These are phyloP conservation scores for Coemansia sp. DNA, from an alignment of 192 early-diverging fungal species.

Conservation along the genomic window DNA sequence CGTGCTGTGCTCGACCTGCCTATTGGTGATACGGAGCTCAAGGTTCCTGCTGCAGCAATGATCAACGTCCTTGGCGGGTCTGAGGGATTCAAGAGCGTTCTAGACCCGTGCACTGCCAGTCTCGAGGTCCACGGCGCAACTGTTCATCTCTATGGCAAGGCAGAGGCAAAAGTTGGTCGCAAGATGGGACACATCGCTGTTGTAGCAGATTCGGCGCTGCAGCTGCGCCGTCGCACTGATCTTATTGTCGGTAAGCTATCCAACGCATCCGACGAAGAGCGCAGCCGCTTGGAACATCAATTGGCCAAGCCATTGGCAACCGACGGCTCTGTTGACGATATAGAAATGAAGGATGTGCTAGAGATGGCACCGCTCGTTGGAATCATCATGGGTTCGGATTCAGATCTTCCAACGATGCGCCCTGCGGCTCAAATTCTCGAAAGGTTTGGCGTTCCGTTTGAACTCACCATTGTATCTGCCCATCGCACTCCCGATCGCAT, in stretches of 20 bases:
- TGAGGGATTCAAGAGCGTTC: slow-evolving; percentile 61
- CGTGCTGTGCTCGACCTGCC: slow-evolving; percentile 91
- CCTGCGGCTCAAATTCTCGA: slow-evolving; percentile 87
- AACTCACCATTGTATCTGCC: slow-evolving; percentile 96
- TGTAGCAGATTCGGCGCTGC: slow-evolving; percentile 81
- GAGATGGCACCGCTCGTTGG: slow-evolving; percentile 78
- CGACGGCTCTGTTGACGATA: slow-evolving; percentile 28
- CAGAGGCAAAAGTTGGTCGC: slow-evolving; percentile 79
- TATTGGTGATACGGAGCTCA: slow-evolving; percentile 81
- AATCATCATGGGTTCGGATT: slow-evolving; percentile 99
- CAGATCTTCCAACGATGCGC: slow-evolving; percentile 93
- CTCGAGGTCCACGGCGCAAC: slow-evolving; percentile 82
- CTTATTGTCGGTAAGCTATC: slow-evolving; percentile 56
- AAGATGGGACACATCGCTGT: slow-evolving; percentile 99
- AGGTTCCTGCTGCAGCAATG: slow-evolving; percentile 92
- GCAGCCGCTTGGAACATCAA: slow-evolving; percentile 32
- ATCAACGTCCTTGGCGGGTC: slow-evolving; percentile 90
- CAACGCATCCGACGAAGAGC: slow-evolving; percentile 51
- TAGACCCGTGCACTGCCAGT: slow-evolving; percentile 56
- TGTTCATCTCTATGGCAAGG: slow-evolving; percentile 95
- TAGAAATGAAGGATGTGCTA: slow-evolving; percentile 35
- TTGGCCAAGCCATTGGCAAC: slow-evolving; percentile 5
- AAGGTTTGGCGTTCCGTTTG: slow-evolving; percentile 91
- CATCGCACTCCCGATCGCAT: slow-evolving; percentile 94
- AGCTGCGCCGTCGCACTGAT: slow-evolving; percentile 72